These are phyloP conservation scores for Aspergillus tamarii DNA, from an alignment of 2,329 filamentous ascomycete species.

Conservation along the genomic window DNA sequence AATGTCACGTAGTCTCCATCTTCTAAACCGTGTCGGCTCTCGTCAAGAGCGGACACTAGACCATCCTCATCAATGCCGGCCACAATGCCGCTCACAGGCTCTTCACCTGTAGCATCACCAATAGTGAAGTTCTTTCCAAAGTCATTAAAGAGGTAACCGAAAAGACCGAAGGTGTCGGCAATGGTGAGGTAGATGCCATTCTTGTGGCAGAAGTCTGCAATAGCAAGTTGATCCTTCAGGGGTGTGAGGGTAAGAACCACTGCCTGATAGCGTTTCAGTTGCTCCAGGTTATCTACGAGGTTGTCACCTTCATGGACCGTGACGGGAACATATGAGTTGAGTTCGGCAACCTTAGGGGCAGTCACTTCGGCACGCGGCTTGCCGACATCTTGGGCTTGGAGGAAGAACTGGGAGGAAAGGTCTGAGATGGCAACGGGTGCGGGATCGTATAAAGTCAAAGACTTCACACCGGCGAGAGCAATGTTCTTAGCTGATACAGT, in stretches of 20 bases:
- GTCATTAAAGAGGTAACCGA: constrained; percentile 95
- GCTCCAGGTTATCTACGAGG: constrained; percentile 73
- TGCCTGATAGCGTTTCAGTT: constrained; percentile 89
- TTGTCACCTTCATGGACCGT: constrained; percentile 68
- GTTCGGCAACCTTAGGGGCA: constrained; percentile 84
- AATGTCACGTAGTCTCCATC: constrained; percentile 98
- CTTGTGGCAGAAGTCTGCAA: constrained; percentile 91
- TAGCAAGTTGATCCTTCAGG: constrained; percentile 76
- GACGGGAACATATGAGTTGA: constrained; percentile 96
- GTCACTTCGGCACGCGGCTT: constrained; percentile 88
- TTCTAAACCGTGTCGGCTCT: constrained; percentile 91
- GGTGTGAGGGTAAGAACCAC: constrained; percentile 87
- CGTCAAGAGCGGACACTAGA: constrained; percentile 88
- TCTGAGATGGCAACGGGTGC: constrained; percentile 81
- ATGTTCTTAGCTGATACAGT: constrained; percentile 82
- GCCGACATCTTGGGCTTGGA: constrained; percentile 83
- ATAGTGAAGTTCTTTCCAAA: constrained; percentile 94
- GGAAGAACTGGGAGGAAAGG: constrained; percentile 96
- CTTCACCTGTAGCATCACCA: constrained; percentile 88
- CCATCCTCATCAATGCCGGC: constrained; percentile 88
- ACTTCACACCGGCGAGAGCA: constrained; percentile 96
- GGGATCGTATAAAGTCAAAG: constrained; percentile 89
- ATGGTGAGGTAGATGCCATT: constrained; percentile 91
- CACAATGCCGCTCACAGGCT: constrained; percentile 82
- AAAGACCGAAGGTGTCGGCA: constrained; percentile 88